These are phyloP conservation scores for Lizonia empirigonia DNA, from an alignment of 2,329 filamentous ascomycete species.

Conservation along the genomic window DNA sequence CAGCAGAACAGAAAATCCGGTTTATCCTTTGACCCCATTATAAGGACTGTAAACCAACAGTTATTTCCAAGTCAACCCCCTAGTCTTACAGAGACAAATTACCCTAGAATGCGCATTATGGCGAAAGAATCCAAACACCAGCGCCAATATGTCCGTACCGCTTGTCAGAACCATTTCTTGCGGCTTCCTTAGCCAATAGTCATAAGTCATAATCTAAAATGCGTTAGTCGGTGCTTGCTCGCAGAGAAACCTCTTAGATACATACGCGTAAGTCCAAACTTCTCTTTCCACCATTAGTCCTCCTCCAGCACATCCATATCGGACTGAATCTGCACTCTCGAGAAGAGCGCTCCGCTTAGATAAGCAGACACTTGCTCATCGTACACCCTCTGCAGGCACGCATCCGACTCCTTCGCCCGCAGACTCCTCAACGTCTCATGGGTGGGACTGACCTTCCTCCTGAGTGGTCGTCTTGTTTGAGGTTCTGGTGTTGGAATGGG, in stretches of 20 bases:
- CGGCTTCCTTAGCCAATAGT: background rate
- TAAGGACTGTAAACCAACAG: too few relatives aligned
- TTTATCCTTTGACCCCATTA: too few relatives aligned
- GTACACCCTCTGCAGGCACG: constrained; percentile 39
- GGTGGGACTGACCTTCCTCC: constrained; percentile 16
- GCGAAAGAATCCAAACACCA: background rate
- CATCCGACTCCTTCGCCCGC: constrained; percentile 43
- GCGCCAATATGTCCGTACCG: background rate
- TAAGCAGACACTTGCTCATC: constrained; percentile 40
- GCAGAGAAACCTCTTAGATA: background rate
- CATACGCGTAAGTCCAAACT: background rate
- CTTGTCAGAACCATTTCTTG: background rate
- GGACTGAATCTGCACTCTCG: background rate
- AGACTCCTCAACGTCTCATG: constrained; percentile 39
- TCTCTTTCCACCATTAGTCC: background rate
- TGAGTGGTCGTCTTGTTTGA: constrained; percentile 18
- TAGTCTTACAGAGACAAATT: background rate
- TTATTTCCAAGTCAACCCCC: too few relatives aligned
- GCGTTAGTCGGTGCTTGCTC: background rate
- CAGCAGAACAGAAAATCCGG: too few relatives aligned
- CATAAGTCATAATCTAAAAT: background rate
- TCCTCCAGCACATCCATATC: background rate
- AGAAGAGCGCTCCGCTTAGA: constrained; percentile 34
- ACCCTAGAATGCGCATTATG: background rate
- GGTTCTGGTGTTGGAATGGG: constrained; percentile 17